These are phyloP conservation scores for Rhizophlyctis rosea DNA, from an alignment of 192 early-diverging fungal genomes.

Conservation along the genomic window DNA sequence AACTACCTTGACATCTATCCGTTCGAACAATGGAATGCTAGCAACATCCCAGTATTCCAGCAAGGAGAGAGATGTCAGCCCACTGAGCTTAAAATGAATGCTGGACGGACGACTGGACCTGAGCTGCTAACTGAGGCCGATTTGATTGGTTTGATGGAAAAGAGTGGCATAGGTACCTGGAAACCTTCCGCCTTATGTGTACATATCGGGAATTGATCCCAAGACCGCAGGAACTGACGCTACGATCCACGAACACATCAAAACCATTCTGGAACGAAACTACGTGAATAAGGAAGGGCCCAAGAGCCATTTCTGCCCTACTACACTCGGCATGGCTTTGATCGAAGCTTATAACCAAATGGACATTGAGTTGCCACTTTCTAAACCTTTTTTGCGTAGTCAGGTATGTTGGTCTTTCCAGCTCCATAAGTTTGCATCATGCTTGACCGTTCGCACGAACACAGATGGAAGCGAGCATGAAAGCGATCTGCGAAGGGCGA, in stretches of 20 bases:
- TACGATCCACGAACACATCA: conserved; percentile 94
- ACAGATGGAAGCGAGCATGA: conserved; percentile 76
- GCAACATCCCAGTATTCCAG: conserved; percentile 67
- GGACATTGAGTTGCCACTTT: conserved; percentile 79
- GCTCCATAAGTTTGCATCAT: neutral
- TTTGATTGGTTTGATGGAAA: conserved; percentile 87
- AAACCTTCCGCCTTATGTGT: too few relatives aligned
- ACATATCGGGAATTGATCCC: too few relatives aligned
- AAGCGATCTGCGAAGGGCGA: conserved; percentile 65
- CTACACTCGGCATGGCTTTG: conserved; percentile 81
- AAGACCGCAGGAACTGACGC: conserved; percentile 98
- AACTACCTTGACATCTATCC: conserved; percentile 94
- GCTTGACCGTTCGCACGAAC: too few relatives aligned
- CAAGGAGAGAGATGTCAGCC: conserved; percentile 71
- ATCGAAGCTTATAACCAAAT: conserved; percentile 85
- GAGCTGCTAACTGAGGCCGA: conserved; percentile 79
- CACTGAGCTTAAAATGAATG: conserved; percentile 59
- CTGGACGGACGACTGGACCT: conserved; percentile 68
- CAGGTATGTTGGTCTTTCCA: too few relatives aligned
- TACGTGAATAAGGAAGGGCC: conserved; percentile 74
- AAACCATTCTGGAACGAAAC: conserved; percentile 83
- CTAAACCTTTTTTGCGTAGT: conserved; percentile 78
- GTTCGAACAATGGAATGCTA: conserved; percentile 84
- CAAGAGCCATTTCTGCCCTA: conserved; percentile 56
- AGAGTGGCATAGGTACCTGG: conserved; percentile 89